Evolutionary conservation across 1,284 basidiomycete genomes (phyloP), one percentile per base, ranked within the genome.

Genomic region (Malassezia sp.): DNA sequence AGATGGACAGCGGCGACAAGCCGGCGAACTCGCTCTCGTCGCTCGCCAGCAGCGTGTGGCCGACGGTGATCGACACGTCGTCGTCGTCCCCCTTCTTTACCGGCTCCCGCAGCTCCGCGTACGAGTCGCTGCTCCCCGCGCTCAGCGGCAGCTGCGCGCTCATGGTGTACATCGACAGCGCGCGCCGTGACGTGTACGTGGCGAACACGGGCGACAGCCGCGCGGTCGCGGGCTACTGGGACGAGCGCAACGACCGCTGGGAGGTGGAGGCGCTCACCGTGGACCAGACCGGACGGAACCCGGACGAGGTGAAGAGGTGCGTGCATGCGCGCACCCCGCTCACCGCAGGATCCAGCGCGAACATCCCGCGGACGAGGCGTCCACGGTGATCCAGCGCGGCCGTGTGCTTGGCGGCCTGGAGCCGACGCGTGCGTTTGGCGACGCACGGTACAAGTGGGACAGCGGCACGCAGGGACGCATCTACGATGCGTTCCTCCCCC

Each of bases 201-300:
- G 91, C 93, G 2, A 83, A 83, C 57, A 83, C 89, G 5, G 93
- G 93, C 2, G 93, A 99, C 70, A 85, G 85, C 61, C 80, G 93
- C 34, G 93, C 93, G 9, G 86, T 99, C 2, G 90, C 91, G 11
- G 93, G 93, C 22, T 79, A 87, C 49, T 91, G 86, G 83, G 60
- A 68, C 38, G 56, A 58, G 34, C 54, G 59, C 11, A 72, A 58
- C 0, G 59, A 67, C 26, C 73, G 73, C 49, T 96, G 90, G 90
- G 78, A 81, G 42, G 84, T 89, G 17, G 89, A 95, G 68, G 85
- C 87, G 17, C 76, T 99, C 49, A 85, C 80, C 27, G 85, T 93
- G 66, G 93, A 97, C 69, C 90, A 96, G 74, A 96, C 89, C 9
- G 91, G 88, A 22, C 79, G 85, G 51, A 96, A 91, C 68, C 80